Base-by-base conservation (phyloP, 108 stramenopile genomes). In the Stephanodiscus minutulus region DNA sequence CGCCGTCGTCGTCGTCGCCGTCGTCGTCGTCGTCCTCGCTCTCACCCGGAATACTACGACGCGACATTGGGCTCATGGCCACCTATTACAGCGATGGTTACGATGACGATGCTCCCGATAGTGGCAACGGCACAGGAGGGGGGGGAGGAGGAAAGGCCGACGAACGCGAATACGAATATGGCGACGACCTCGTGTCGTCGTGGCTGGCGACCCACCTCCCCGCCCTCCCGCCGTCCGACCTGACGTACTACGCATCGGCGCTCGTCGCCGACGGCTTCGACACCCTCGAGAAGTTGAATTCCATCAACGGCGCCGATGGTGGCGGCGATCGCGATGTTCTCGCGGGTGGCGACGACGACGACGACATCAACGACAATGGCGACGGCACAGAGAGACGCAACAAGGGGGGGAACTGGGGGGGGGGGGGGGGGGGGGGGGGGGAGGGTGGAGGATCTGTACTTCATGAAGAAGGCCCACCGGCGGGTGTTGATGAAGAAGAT, bases 401-500 rank as follows among this genome's bases (percentile, higher is more conserved):
- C n/a, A n/a, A n/a, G n/a, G n/a, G n/a, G n/a, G n/a, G n/a, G n/a
- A n/a, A n/a, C n/a, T n/a, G n/a, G n/a, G n/a, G n/a, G n/a, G n/a
- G n/a, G n/a, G n/a, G 39, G 39, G 39, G 9, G 7, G 39, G 8
- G 39, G 11, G 9, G 39, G 39, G 9, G 52, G 24, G 22, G 52
- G 1, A 60, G 35, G 36, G 15, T 60, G 20, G 59, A 60, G 21
- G 59, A 60, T 20, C 36, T 60, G 18, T 60, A 60, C 59, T 60
- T 60, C 36, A 60, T 60, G 59, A 37, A 60, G 36, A 60, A 60
- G 36, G 59, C 21, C 1, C 59, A 60, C 43, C 59, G 59, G 21
- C 28, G 59, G 3, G 29, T 29, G 17, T 43, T 60, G 59, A 60
- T 60, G 59, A 35, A 35, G 29, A 35, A 60, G 29, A 28, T 60